Conservation (phyloP, 176 grass and related monocot genomes). For the Eleusine coracana region DNA sequence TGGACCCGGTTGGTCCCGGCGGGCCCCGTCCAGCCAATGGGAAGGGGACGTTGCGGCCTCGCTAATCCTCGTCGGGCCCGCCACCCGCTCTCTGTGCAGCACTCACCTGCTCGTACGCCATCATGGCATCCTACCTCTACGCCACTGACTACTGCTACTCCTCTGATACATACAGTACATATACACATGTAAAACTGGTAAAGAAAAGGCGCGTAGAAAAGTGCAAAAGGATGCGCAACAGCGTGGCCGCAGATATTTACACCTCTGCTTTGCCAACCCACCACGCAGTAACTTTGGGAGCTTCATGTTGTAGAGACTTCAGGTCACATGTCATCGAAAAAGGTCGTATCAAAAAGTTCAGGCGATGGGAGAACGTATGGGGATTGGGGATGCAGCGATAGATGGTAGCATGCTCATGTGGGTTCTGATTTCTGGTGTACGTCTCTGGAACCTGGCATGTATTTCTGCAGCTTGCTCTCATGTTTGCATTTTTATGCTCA, state of each 20-base stretch:
- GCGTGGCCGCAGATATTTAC: constrained; percentile 29
- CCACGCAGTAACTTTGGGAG: background rate
- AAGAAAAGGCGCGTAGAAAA: background rate
- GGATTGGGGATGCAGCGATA: background rate
- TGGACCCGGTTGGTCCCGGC: background rate
- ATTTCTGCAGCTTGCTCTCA: constrained; percentile 34
- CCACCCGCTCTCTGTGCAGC: constrained; percentile 13
- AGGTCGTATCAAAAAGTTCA: background rate
- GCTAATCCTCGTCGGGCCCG: constrained; percentile 47
- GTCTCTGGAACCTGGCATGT: constrained; percentile 12
- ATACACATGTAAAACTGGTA: constrained; percentile 18
- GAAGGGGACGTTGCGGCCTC: constrained; percentile 41
- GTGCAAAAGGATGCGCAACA: background rate
- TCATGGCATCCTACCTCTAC: constrained; percentile 11
- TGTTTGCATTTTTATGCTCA: background rate
- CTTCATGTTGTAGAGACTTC: background rate
- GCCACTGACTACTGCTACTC: background rate
- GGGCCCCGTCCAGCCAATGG: constrained; percentile 22
- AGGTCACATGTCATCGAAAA: background rate
- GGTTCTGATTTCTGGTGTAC: constrained; percentile 41
- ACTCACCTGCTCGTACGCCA: constrained; percentile 38
- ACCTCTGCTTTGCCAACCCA: constrained; percentile 13
- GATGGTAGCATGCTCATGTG: constrained; percentile 19
- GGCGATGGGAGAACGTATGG: background rate
- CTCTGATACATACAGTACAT: constrained; percentile 8